Evolutionary conservation across 768 basidiomycete species (phyloP), one percentile per base, ranked within the genome.

Genomic region (Collybiopsis luxurians): DNA sequence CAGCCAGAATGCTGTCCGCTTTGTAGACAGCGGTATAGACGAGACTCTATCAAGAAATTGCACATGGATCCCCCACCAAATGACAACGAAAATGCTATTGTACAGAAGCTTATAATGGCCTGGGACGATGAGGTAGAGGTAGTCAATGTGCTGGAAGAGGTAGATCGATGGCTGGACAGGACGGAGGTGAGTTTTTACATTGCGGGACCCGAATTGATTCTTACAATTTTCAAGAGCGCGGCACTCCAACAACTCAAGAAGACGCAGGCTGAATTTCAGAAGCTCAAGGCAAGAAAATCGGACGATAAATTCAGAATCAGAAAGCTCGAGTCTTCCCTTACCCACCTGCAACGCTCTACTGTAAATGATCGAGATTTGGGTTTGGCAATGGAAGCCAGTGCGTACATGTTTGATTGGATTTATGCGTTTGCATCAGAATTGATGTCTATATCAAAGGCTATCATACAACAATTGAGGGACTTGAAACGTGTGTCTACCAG

Each of bases 21-120:
- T 26, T 89, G 87, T 67, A 80, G 87, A 62, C 86, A 84, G 65
- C 48, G 74, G 0, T 89, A 83, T 71, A 66, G 71, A 40, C 74
- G 75, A n/a, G 79, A 80, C 42, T 78, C 81, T 56, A 71, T 84
- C 64, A 87, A 85, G 72, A 85, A 80, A 64, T 71, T 89, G n/a
- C 84, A 87, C 67, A 80, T 89, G 62, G 86, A 83, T 61, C 74
- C 73, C 50, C 70, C 73, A 50, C 74, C 72, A 13, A 57, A 65
- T 12, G 62, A 68, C 45, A 67, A 74, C 36, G 72, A 73, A 38
- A 64, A 64, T 46, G 69, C 67, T 55, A 65, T 77, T 38, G 49
- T 80, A 39, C 69, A 74, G 58, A 67, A 70, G 53, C 61, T 79
- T 9, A 67, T 69, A 1, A 42, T 75, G 27, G 64, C 71, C 34